Conservation (phyloP, 805 yeast genomes). For the Yarrowia sp. region DNA sequence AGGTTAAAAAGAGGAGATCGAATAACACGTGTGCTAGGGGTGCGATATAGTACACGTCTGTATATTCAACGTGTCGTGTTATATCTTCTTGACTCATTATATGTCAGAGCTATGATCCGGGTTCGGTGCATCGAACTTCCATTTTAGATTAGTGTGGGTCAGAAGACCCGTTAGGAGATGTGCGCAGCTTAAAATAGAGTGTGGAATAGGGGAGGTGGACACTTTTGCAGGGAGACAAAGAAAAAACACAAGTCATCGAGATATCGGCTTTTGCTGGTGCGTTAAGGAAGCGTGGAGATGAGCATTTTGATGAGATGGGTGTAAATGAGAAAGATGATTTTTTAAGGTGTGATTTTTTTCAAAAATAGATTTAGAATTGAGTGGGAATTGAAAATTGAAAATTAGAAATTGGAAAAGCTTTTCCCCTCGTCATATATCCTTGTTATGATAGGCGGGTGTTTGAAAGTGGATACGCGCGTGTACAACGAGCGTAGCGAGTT, state of each 20-base stretch:
- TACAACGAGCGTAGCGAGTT: not conserved
- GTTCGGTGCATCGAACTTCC: slow-evolving; percentile 26
- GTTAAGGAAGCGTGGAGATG: too few relatives aligned
- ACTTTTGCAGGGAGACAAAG: not conserved
- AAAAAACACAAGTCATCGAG: too few relatives aligned
- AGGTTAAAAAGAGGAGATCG: too few relatives aligned
- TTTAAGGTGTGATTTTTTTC: too few relatives aligned
- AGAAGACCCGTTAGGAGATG: slow-evolving; percentile 10
- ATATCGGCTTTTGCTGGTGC: too few relatives aligned
- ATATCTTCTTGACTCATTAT: not conserved
- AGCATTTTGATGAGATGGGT: too few relatives aligned
- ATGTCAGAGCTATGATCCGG: not conserved
- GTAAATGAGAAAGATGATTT: too few relatives aligned
- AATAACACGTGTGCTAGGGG: too few relatives aligned
- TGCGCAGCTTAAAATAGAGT: slow-evolving; percentile 4
- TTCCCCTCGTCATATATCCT: not conserved
- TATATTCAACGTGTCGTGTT: not conserved
- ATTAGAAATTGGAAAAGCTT: not conserved
- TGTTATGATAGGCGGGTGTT: not conserved
- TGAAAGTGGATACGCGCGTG: not conserved
- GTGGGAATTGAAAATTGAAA: too few relatives aligned
- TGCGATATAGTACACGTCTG: too few relatives aligned
- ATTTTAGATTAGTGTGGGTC: slow-evolving; percentile 16
- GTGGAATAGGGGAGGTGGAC: not conserved
- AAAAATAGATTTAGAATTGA: too few relatives aligned